Base-by-base conservation (phyloP, 106 monocot genomes). In the Ottelia alismoides region DNA sequence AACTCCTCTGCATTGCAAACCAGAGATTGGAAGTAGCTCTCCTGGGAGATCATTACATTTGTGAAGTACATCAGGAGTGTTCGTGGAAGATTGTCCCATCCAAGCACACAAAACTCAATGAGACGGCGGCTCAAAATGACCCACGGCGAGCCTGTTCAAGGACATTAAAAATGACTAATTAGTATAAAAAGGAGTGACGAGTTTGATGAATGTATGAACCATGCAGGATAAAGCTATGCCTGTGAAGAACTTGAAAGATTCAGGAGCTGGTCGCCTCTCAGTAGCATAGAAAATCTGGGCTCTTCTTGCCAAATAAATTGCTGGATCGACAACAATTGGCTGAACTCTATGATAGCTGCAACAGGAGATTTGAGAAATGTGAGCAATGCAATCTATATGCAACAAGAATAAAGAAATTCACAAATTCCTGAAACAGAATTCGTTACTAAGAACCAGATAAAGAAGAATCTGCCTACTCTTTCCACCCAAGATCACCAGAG, bases 141-240 rank as follows among this genome's bases (percentile, higher is more conserved):
- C 92, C 92, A 92, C 19, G 86, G 86, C 14, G 92, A 86, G 63
- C 92, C 92, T 92, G 76, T 57, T 16, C 40, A 43, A 7, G 40
- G 28, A 43, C 6, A 43, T 16, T 7, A 43, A 43, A 43, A 43
- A 7, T 43, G 40, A 7, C 7, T 16, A 43, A 16, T 43, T 43
- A 14, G 31, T 40, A 31, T 25, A n/a, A 20, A 12, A 22, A 12
- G 2, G 40, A 3, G 3, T 1, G 40, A 57, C n/a, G n/a, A n/a
- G 20, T 21, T 31, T 0, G 10, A 60, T 28, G 24, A 11, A 30
- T 35, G 40, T 16, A 43, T 7, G 16, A 43, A 43, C 12, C 17
- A 47, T 46, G 25, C 20, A 2, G 2, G 47, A 47, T 2, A 60
- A 22, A 3, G 17, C 45, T 25, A 24, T 63, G 32, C 70, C 70